Base-by-base conservation (phyloP, 2,329 filamentous ascomycete species). In the Calycina marina region DNA sequence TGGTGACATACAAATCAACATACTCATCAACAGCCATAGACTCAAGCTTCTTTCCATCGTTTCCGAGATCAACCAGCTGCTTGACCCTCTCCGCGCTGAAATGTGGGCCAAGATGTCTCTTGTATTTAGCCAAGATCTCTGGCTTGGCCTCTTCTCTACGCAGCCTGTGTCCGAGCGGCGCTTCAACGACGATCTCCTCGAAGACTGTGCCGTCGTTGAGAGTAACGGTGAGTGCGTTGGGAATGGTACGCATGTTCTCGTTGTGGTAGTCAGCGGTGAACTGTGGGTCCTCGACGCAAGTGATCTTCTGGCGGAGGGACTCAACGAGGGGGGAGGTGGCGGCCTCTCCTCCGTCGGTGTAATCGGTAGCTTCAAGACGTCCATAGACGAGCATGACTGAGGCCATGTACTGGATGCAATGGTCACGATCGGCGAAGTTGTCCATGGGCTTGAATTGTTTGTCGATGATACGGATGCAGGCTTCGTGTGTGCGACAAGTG, bases 401-500 rank as follows among this genome's bases (percentile, higher is more conserved):
- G 54, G 84, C 82, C 90, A 98, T 98, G 73, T 98, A 98, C 66
- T 96, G 90, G 47, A 98, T 88, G 64, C 90, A 98, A 72, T 98
- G 90, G 62, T 98, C 90, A 53, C 90, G 85, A 63, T 98, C 90
- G 53, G 90, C 90, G 54, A 96, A 98, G 75, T 98, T 98, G 68
- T 94, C 86, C 83, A 98, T 93, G 49, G 86, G 77, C 72, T 94
- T 96, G 72, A 93, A 92, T 64, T 98, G 90, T 72, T 98, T 98
- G 72, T 98, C 90, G 52, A 98, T 98, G 62, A 98, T 98, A 52
- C 90, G 85, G 55, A 98, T 74, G 65, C 90, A 96, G 37, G 90
- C 90, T 63, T 98, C 90, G 65, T 98, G 90, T 6, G 90, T 98
- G 50, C 90, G 79, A 73, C 88, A 93, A 48, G 79, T 85, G 51